These are phyloP conservation scores for Emergomyces orientalis DNA, from an alignment of 2,329 filamentous ascomycete species.

Conservation along the genomic window DNA sequence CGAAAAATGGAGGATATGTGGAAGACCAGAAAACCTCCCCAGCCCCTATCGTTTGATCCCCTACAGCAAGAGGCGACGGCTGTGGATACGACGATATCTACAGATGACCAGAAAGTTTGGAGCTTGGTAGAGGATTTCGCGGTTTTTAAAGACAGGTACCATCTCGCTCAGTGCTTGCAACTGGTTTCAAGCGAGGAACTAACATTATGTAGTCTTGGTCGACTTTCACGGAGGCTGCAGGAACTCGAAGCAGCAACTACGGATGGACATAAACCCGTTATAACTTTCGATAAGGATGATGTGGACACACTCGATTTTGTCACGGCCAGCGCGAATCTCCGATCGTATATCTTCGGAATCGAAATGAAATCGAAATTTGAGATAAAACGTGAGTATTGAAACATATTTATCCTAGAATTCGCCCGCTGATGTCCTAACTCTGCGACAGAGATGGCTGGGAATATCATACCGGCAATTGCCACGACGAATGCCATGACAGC, in stretches of 20 bases:
- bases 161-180: neutral
- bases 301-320: conserved; percentile 93
- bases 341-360: conserved; percentile 82
- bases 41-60: conserved; percentile 59
- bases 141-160: conserved; percentile 68
- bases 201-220: conserved; percentile 48
- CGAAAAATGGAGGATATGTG: conserved; percentile 92
- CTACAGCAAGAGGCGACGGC: conserved; percentile 47
- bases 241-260: conserved; percentile 49
- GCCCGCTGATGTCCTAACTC: conserved; percentile 7
- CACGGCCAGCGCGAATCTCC: conserved; percentile 76
- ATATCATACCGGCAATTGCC: conserved; percentile 96
- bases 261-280: conserved; percentile 43
- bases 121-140: conserved; percentile 71
- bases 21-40: conserved; percentile 69
- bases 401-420: neutral
- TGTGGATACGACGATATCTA: conserved; percentile 45
- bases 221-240: conserved; percentile 64
- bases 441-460: conserved; percentile 79
- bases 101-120: conserved; percentile 70
- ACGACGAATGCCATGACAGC: conserved; percentile 97
- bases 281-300: conserved; percentile 95
- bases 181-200: conserved; percentile 14
- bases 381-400: conserved; percentile 58
- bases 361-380: conserved; percentile 85